Conservation (phyloP, 148 eudicot species). For the Drosera capensis region DNA sequence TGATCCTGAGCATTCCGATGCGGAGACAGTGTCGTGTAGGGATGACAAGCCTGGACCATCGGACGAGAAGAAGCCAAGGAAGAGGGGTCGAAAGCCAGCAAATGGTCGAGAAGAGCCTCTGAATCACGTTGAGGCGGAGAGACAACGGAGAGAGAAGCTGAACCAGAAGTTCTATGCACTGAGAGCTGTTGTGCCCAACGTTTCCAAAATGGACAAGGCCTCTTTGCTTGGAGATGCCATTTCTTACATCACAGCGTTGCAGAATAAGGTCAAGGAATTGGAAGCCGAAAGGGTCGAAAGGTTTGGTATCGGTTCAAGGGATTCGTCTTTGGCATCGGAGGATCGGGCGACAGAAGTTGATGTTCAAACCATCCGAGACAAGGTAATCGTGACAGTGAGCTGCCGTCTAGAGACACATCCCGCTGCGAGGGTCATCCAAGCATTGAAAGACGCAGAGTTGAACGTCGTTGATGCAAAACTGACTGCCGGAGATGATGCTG, state of each 20-base stretch:
- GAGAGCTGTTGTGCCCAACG: slow-evolving; percentile 42
- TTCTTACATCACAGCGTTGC: slow-evolving; percentile 35
- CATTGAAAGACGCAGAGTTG: slow-evolving; percentile 27
- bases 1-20: slow-evolving; percentile 59
- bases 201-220: slow-evolving; percentile 55
- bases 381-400: slow-evolving; percentile 34
- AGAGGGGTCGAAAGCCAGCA: slow-evolving; percentile 53
- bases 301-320: slow-evolving; percentile 10
- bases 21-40: slow-evolving; percentile 36
- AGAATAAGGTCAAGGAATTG: slow-evolving; percentile 39
- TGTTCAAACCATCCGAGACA: slow-evolving; percentile 18
- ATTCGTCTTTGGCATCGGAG: slow-evolving; percentile 10
- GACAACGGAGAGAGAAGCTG: slow-evolving; percentile 40
- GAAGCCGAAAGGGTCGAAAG: slow-evolving; percentile 29
- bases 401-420: slow-evolving; percentile 41
- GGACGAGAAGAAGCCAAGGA: slow-evolving; percentile 42
- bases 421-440: slow-evolving; percentile 27
- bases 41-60: slow-evolving; percentile 20
- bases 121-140: slow-evolving; percentile 48
- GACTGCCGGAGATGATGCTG: slow-evolving; percentile 25
- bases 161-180: slow-evolving; percentile 40
- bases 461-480: slow-evolving; percentile 30
- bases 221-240: slow-evolving; percentile 50
- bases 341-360: slow-evolving; percentile 19
- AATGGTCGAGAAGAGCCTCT: slow-evolving; percentile 59